phyloP scores from a whole-genome alignment of 2,329 filamentous ascomycete genomes.

The Cercospora sp. region DNA sequence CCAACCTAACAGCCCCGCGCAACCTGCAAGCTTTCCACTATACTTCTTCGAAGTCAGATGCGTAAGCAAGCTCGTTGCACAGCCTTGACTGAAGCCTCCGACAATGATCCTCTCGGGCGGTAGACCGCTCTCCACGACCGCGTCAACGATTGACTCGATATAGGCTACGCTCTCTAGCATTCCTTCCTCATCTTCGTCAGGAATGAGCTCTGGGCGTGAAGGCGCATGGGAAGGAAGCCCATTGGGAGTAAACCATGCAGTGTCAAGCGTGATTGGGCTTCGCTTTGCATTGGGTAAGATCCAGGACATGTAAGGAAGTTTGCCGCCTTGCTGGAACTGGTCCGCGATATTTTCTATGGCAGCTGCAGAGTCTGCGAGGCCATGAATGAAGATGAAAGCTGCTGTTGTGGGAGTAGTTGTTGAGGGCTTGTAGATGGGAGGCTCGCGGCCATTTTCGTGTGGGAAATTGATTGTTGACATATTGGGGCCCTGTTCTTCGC shows the following conservation, averaged over 20 bases:
- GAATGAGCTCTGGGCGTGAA: slow-evolving; percentile 46
- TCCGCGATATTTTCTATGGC: slow-evolving; percentile 46
- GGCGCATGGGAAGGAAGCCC: slow-evolving; percentile 40
- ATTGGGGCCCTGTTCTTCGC: neutral
- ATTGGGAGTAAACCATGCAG: slow-evolving; percentile 49
- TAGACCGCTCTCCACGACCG: slow-evolving; percentile 44
- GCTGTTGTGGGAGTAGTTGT: slow-evolving; percentile 38
- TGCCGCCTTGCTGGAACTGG: slow-evolving; percentile 49
- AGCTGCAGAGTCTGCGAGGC: slow-evolving; percentile 48
- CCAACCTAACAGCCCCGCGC: slow-evolving; percentile 48
- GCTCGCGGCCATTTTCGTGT: neutral
- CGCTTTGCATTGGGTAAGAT: slow-evolving; percentile 50
- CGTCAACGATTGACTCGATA: slow-evolving; percentile 46
- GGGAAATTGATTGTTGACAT: neutral
- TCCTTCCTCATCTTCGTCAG: slow-evolving; percentile 50
- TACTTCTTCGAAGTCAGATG: slow-evolving; percentile 44
- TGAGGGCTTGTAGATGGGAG: slow-evolving; percentile 40
- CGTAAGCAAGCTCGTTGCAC: slow-evolving; percentile 48
- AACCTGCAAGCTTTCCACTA: slow-evolving; percentile 42
- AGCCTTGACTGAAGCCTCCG: slow-evolving; percentile 52
- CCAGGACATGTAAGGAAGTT: slow-evolving; percentile 50
- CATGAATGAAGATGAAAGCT: slow-evolving; percentile 44
- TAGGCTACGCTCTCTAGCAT: slow-evolving; percentile 45
- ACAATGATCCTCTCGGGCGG: slow-evolving; percentile 47
- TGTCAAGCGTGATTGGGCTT: slow-evolving; percentile 46